phyloP scores from a whole-genome alignment of 371 early-diverging fungal species.

The Capniomyces stellatus region DNA sequence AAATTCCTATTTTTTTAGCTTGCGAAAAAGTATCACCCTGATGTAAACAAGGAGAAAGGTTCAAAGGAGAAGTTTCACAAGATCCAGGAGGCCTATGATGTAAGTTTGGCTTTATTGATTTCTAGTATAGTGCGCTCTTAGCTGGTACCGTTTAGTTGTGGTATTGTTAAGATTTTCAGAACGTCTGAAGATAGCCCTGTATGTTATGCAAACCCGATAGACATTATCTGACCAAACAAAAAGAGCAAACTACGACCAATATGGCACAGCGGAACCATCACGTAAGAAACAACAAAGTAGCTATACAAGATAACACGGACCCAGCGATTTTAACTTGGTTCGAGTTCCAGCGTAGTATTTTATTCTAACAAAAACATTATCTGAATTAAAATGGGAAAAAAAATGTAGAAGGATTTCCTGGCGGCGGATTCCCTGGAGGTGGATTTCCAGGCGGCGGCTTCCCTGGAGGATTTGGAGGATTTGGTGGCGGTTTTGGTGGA shows the following conservation, averaged over 20 bases:
- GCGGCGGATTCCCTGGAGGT: conserved; percentile 28
- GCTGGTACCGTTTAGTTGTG: too few relatives aligned
- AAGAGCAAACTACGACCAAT: conserved; percentile 75
- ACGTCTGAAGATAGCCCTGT: too few relatives aligned
- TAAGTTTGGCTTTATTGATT: conserved; percentile 6
- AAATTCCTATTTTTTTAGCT: too few relatives aligned
- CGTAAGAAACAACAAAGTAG: conserved; percentile 4
- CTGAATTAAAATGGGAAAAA: neutral
- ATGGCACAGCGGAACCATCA: conserved; percentile 35
- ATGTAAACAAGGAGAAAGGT: conserved; percentile 73
- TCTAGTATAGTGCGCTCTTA: conserved; percentile 7
- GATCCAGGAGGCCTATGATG: conserved; percentile 88
- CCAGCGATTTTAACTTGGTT: too few relatives aligned
- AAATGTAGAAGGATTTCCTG: neutral
- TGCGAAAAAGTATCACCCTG: conserved; percentile 91
- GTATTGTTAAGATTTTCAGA: too few relatives aligned
- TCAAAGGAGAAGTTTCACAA: conserved; percentile 90
- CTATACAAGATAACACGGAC: too few relatives aligned
- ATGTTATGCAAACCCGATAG: too few relatives aligned
- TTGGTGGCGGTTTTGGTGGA: conserved; percentile 31
- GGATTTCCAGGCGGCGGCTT: conserved; percentile 27
- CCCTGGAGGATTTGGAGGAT: conserved; percentile 18
- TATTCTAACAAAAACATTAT: too few relatives aligned
- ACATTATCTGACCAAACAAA: conserved; percentile 80
- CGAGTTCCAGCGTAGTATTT: too few relatives aligned